Evolutionary conservation across 2,329 filamentous ascomycete genomes (phyloP).

Genomic region (Trichoderma simmonsii): DNA sequence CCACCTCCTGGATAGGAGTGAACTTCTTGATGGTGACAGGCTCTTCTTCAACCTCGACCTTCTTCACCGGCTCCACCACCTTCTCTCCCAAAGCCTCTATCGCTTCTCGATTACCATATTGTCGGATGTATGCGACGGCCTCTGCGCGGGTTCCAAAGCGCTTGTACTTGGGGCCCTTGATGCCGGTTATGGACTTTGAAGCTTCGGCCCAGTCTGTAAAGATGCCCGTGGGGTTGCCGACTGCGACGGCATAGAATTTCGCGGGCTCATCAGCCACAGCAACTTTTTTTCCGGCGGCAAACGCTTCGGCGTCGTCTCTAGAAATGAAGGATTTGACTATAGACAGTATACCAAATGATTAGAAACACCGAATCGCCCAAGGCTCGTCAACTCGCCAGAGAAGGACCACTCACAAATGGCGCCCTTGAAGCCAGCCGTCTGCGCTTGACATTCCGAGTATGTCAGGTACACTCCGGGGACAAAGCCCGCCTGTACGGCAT

Average conservation of each 20-base stretch:
- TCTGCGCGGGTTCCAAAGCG: conserved; percentile 66
- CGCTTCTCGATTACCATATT: conserved; percentile 44
- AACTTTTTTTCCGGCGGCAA: conserved; percentile 58
- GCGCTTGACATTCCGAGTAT: conserved; percentile 59
- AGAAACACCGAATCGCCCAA: neutral
- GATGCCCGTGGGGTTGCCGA: conserved; percentile 57
- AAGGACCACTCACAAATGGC: conserved; percentile 59
- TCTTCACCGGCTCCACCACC: conserved; percentile 21
- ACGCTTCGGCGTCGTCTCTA: conserved; percentile 73
- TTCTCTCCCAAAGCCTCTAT: conserved; percentile 39
- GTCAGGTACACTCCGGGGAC: conserved; percentile 59
- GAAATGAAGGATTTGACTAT: conserved; percentile 77
- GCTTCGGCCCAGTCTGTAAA: conserved; percentile 67
- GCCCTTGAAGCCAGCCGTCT: conserved; percentile 59
- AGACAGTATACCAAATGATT: neutral
- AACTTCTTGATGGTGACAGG: conserved; percentile 25
- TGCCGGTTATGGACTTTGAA: conserved; percentile 69
- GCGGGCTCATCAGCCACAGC: conserved; percentile 40
- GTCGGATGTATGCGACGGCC: conserved; percentile 71
- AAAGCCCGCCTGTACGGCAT: conserved; percentile 58
- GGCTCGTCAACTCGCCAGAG: neutral
- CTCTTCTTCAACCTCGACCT: neutral
- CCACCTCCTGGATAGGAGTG: conserved; percentile 26
- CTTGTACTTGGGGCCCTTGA: conserved; percentile 67
- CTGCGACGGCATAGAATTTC: conserved; percentile 59